phyloP scores from a whole-genome alignment of 176 grass and related monocot genomes.

The Phyllostachys edulis region DNA sequence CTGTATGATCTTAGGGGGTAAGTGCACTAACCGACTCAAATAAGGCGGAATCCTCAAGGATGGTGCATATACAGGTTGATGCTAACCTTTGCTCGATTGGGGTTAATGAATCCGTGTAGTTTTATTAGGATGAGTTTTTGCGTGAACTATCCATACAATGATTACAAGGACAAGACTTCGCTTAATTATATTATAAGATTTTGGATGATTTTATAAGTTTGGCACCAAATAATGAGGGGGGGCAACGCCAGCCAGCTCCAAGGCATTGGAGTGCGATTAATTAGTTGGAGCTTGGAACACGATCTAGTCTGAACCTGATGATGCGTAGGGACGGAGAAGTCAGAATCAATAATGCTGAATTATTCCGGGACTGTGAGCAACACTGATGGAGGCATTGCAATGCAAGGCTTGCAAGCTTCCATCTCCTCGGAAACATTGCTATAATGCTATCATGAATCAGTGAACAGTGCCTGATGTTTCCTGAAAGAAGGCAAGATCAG shows the following conservation, averaged over 20 bases:
- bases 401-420: constrained; percentile 4
- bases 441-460: background rate
- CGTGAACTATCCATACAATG: background rate
- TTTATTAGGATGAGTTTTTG: background rate
- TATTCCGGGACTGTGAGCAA: background rate
- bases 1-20: too few relatives aligned
- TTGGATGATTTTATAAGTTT: background rate
- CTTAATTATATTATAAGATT: background rate
- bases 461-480: constrained; percentile 1
- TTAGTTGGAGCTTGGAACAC: background rate
- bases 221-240: background rate
- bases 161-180: background rate
- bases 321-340: background rate
- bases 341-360: constrained; percentile 6
- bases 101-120: too few relatives aligned
- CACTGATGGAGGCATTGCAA: background rate
- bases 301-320: background rate
- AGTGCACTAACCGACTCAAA: too few relatives aligned
- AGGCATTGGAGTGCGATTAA: background rate
- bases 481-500: constrained; percentile 20
- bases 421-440: background rate
- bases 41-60: too few relatives aligned
- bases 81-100: too few relatives aligned
- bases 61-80: too few relatives aligned
- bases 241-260: background rate